phyloP scores from a whole-genome alignment of 2,329 filamentous ascomycete species.

The Colletotrichum cuscutae region DNA sequence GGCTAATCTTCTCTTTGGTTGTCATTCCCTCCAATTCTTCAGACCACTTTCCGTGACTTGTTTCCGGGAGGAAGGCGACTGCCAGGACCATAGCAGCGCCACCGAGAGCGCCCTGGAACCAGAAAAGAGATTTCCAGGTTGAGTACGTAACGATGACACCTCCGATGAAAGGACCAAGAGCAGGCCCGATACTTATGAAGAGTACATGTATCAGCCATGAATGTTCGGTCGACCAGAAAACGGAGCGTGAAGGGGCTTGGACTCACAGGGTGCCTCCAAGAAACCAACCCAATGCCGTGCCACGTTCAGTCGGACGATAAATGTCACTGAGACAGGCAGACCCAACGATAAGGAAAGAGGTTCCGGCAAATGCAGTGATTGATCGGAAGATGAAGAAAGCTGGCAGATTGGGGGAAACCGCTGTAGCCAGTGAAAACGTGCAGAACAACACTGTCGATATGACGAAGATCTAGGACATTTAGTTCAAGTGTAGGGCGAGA shows the following conservation, averaged over 20 bases:
- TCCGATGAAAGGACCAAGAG: conserved; percentile 71
- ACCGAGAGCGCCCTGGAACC: conserved; percentile 73
- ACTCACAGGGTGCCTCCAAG: conserved; percentile 66
- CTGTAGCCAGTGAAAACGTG: conserved; percentile 72
- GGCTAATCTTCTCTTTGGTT: conserved; percentile 53
- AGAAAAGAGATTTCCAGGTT: conserved; percentile 76
- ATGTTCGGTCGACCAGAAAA: neutral
- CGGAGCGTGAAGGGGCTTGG: neutral
- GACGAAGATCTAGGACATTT: conserved; percentile 37
- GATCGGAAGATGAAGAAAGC: conserved; percentile 76
- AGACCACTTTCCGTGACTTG: conserved; percentile 71
- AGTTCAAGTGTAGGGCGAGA: conserved; percentile 1
- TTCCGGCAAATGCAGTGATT: conserved; percentile 77
- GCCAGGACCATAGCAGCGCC: conserved; percentile 65
- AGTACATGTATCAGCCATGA: neutral
- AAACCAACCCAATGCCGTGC: conserved; percentile 75
- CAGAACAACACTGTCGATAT: conserved; percentile 60
- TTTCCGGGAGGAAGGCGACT: conserved; percentile 73
- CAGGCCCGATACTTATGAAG: conserved; percentile 63
- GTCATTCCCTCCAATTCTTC: conserved; percentile 69
- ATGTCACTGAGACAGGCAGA: conserved; percentile 69
- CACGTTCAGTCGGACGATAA: conserved; percentile 70
- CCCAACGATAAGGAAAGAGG: conserved; percentile 74
- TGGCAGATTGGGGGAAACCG: conserved; percentile 72
- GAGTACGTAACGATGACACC: conserved; percentile 76